Base-by-base conservation (phyloP, 306 rosid species). In the Citrullus colocynthis region DNA sequence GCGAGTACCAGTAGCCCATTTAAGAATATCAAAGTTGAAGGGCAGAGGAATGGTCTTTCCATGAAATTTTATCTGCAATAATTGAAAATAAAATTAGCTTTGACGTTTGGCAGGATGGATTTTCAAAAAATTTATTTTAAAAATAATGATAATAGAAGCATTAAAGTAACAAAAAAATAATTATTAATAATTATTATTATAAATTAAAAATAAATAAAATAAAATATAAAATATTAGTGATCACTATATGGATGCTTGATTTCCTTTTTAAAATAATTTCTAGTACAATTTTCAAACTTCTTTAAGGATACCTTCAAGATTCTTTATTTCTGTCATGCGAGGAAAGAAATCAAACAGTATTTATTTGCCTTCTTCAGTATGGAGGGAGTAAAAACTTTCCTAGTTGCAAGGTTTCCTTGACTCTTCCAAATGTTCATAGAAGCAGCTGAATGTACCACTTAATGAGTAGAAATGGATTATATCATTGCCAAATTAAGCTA, bases 1-100 rank as follows among this genome's bases (percentile, higher is more conserved):
- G 63, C 89, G 95, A 71, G 98, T 91, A 77, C 77, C 88, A 39
- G 88, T 20, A 80, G 95, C 97, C 93, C 93, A 90, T 75, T 90
- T 77, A 79, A 86, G 86, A 82, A 94, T 88, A 79, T 83, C 83
- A 2, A 62, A 69, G 93, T 91, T 94, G 80, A 94, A 94, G 30
- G 98, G 98, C 77, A 94, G 78, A 34, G 95, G 80, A 74, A 90
- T 51, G 34, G 36, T 84, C 60, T 89, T 84, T 51, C 97, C 96
- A 58, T 88, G 83, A 86, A 86, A 89, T 48, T 78, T 87, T 75
- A 94, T 76, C 98, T 91, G 93, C 93, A 88, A 77, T 60, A 75
- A 61, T 45, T 71, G 39, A 30, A 71, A 48, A 13, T 13, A 21
- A 48, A 71, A 48, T 71, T 70, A n/a, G 34, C 74, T 69, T 41